Conservation (phyloP, 2,329 filamentous ascomycete species). For the Ampelomyces quisqualis region DNA sequence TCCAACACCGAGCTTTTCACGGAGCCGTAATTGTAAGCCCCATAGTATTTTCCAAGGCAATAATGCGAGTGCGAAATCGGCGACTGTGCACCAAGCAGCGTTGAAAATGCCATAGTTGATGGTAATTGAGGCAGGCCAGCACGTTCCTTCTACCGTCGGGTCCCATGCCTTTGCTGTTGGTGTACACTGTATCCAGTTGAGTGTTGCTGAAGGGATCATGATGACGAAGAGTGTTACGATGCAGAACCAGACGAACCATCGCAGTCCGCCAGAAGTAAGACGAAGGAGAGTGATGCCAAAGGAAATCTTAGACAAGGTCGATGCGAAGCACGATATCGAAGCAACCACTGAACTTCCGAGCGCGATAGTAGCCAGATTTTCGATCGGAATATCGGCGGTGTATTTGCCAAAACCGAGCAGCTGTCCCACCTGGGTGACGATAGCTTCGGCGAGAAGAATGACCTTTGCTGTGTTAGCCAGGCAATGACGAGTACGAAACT, state of each 20-base stretch:
- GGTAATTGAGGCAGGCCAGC: conserved; percentile 18
- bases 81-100: conserved; percentile 24
- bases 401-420: conserved; percentile 28
- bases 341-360: conserved; percentile 18
- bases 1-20: conserved; percentile 32
- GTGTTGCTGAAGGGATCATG: conserved; percentile 27
- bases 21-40: conserved; percentile 20
- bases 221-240: conserved; percentile 26
- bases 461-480: conserved; percentile 14
- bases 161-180: conserved; percentile 23
- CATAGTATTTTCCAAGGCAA: conserved; percentile 33
- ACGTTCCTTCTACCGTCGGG: conserved; percentile 14
- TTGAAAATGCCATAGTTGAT: conserved; percentile 34
- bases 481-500: not conserved
- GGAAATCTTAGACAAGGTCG: conserved; percentile 30
- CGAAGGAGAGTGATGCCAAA: conserved; percentile 34
- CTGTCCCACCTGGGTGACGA: conserved; percentile 23
- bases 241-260: conserved; percentile 28
- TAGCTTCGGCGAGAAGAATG: conserved; percentile 22
- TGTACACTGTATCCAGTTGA: conserved; percentile 24
- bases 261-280: conserved; percentile 14
- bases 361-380: conserved; percentile 18
- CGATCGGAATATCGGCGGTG: conserved; percentile 14
- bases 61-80: conserved; percentile 30
- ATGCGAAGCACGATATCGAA: conserved; percentile 29